Conservation (phyloP, 2,329 filamentous ascomycete species). For the Nothophaeocryptopus gaeumannii region DNA sequence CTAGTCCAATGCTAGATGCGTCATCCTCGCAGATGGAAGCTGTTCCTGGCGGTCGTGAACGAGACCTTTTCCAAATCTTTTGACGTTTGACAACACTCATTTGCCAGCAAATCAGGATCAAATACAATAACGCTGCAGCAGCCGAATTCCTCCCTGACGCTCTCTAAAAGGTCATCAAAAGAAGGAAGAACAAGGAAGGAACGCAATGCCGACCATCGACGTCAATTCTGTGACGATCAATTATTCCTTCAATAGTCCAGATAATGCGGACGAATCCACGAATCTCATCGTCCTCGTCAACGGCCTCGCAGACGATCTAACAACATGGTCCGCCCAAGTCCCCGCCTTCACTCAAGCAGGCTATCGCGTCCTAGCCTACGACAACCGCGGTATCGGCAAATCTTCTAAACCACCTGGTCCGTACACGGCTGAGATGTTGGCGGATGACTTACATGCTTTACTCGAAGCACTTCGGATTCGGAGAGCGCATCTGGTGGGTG, state of each 20-base stretch:
- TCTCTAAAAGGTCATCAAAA: not conserved
- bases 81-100: no score
- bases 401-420: constrained; percentile 18
- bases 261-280: not conserved
- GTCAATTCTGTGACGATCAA: constrained; percentile 22
- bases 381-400: constrained; percentile 28
- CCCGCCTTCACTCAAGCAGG: constrained; percentile 19
- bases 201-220: constrained; percentile 12
- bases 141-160: no score
- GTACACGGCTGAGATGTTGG: constrained; percentile 22
- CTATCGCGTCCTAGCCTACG: constrained; percentile 23
- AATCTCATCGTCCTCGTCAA: constrained; percentile 26
- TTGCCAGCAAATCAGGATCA: no score
- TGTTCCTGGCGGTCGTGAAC: no score
- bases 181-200: not conserved
- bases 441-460: constrained; percentile 23
- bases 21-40: no score
- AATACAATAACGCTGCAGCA: no score
- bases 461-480: constrained; percentile 10
- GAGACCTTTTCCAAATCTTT: no score
- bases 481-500: constrained; percentile 22
- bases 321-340: constrained; percentile 22
- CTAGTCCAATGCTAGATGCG: no score
- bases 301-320: constrained; percentile 26
- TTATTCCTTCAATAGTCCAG: constrained; percentile 15